phyloP scores from a whole-genome alignment of 805 yeast genomes.

The Myxozyma mucilagina region DNA sequence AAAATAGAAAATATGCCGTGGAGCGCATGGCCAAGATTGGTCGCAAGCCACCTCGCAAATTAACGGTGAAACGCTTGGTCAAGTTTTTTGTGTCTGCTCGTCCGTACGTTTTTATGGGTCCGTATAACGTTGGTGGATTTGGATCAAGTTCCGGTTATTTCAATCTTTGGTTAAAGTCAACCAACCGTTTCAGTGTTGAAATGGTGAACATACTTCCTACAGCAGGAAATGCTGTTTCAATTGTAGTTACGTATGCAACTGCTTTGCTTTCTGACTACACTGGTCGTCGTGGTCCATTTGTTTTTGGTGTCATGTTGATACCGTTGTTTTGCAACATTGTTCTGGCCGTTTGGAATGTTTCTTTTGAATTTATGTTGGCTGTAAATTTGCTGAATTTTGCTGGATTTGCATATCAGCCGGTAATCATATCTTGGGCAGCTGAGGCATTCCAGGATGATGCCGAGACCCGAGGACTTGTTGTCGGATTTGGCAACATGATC shows the following conservation, averaged over 20 bases:
- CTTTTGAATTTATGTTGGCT: background rate
- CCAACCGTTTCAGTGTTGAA: constrained; percentile 44
- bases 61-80: constrained; percentile 11
- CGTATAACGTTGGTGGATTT: constrained; percentile 17
- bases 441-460: constrained; percentile 36
- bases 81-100: constrained; percentile 14
- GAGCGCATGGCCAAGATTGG: constrained; percentile 27
- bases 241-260: constrained; percentile 37
- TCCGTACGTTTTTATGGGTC: constrained; percentile 14
- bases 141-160: constrained; percentile 26
- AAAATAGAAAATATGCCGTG: constrained; percentile 14
- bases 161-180: constrained; percentile 61
- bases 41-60: constrained; percentile 15
- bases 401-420: background rate
- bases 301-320: constrained; percentile 54
- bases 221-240: constrained; percentile 53
- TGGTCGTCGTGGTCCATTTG: constrained; percentile 8
- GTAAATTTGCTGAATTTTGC: background rate
- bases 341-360: constrained; percentile 56
- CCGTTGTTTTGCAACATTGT: constrained; percentile 55
- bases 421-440: constrained; percentile 30
- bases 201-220: constrained; percentile 51
- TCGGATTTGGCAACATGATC: constrained; percentile 39
- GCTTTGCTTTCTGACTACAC: constrained; percentile 45
- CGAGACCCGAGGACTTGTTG: constrained; percentile 34